Conservation (phyloP, 345 rosid genomes). For the Melaleuca alternifolia region DNA sequence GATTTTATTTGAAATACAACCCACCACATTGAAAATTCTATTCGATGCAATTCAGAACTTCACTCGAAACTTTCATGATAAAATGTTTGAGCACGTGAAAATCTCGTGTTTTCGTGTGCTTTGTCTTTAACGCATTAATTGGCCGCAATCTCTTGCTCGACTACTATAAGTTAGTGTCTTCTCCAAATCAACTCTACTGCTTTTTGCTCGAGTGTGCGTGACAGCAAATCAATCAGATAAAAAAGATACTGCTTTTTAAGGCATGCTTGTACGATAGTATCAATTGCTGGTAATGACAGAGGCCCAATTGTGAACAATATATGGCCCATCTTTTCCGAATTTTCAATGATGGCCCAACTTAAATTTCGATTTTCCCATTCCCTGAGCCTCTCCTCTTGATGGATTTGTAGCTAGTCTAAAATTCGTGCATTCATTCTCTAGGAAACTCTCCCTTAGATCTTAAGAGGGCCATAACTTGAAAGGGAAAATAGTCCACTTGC, state of each 20-base stretch:
- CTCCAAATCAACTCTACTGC: not conserved
- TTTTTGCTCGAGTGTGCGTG: not conserved
- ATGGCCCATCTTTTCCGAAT: not conserved
- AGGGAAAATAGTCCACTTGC: not conserved
- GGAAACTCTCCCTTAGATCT: not conserved
- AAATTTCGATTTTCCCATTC: not conserved
- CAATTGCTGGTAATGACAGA: not conserved
- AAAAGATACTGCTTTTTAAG: not conserved
- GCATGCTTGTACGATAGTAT: not conserved
- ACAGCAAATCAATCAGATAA: not conserved
- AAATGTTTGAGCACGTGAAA: too few relatives aligned
- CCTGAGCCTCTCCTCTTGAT: not conserved
- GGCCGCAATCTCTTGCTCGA: not conserved
- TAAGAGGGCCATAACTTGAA: not conserved
- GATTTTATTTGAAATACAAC: fast-evolving
- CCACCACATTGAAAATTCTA: fast-evolving
- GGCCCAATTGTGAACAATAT: not conserved
- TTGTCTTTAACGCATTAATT: not conserved
- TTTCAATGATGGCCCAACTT: not conserved
- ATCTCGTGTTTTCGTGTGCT: too few relatives aligned
- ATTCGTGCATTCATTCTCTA: not conserved
- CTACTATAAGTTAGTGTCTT: fast-evolving
- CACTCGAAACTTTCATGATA: not conserved
- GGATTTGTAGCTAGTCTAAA: not conserved
- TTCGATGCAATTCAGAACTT: not conserved